Evolutionary conservation across 2,329 filamentous ascomycete genomes (phyloP), one percentile per base, ranked within the genome.

Genomic region (Neonectria magnoliae): DNA sequence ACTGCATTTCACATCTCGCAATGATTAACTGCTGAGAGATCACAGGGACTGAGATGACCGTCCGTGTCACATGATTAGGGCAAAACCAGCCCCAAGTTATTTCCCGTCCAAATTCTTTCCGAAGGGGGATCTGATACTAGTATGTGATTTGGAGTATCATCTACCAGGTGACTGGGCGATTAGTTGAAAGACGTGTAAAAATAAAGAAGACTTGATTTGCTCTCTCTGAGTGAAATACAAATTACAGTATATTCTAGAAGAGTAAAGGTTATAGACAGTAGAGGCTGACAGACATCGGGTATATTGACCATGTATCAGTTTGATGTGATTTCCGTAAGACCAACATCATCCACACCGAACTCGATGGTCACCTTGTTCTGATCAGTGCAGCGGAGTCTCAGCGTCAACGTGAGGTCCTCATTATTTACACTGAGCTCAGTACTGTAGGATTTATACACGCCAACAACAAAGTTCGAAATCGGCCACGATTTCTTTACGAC

Each of bases 291-390:
- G 14, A 7, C 14, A 14, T 27, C 8, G 7, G 3, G 13, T 29
- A 3, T 48, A 16, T 14, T n/a, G 16, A 16, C 25, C 29, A 5
- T 2, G 5, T 10, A 33, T 51, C 14, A 54, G 2, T 20, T 51
- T 10, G n/a, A 13, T 4, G 25, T 16, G 47, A 60, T 52, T 1
- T 57, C 33, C 6, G 36, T 25, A 0, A 67, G 29, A 6, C 22
- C 13, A n/a, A 67, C 33, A 33, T 64, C 54, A 25, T 67, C 64
- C 14, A 67, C 41, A 7, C 44, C 64, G 56, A 64, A 27, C 4
- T 51, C 57, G 13, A 67, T 22, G 2, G 48, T 56, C 38, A 64
- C 50, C 5, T 3, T 9, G 1, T 44, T 41, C 13, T 47, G 5
- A 3, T 2, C 5, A 5, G 57, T 41, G 44, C 61, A 64, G 33